Evolutionary conservation across 192 early-diverging fungal species (phyloP).

Genomic region (Coemansia umbellata): DNA sequence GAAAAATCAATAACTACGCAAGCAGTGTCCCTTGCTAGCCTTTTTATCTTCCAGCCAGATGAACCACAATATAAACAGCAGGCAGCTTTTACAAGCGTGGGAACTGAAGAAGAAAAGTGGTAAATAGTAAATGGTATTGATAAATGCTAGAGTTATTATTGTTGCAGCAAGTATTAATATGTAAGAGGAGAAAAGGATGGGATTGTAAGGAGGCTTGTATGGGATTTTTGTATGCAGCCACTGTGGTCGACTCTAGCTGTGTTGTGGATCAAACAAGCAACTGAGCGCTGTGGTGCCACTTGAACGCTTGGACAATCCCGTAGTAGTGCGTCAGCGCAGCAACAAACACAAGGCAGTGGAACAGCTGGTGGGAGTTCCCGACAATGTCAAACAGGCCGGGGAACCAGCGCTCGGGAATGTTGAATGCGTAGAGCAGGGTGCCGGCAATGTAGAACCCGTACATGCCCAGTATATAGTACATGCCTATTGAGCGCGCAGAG

Average conservation of each 20-base stretch:
- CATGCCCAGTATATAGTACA: conserved; percentile 69
- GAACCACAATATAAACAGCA: too few species aligned
- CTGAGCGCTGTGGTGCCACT: conserved; percentile 50
- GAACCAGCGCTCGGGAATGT: conserved; percentile 79
- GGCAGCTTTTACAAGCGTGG: too few species aligned
- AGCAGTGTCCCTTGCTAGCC: too few species aligned
- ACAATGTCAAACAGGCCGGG: conserved; percentile 83
- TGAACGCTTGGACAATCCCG: conserved; percentile 63
- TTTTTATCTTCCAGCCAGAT: too few species aligned
- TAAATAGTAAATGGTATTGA: too few species aligned
- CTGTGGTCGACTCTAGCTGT: too few species aligned
- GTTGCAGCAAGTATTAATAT: too few species aligned
- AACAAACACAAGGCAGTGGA: conserved; percentile 77
- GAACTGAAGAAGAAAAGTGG: too few species aligned
- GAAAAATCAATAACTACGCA: too few species aligned
- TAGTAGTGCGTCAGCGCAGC: conserved; percentile 76
- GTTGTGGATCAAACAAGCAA: conserved; percentile 16
- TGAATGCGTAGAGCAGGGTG: conserved; percentile 78
- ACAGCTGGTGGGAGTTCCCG: conserved; percentile 91
- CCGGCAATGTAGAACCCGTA: conserved; percentile 72
- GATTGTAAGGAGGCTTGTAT: neutral
- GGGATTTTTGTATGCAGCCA: neutral
- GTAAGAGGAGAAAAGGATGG: neutral
- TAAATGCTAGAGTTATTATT: too few species aligned
- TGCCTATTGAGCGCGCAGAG: conserved; percentile 55